A percentile compares a stretch with the other conserved stretches of the same genome.
These are phyloP conservation scores for Carex littledalei DNA, from an alignment of 176 grass and related monocot genomes.

Conservation along the genomic window DNA sequence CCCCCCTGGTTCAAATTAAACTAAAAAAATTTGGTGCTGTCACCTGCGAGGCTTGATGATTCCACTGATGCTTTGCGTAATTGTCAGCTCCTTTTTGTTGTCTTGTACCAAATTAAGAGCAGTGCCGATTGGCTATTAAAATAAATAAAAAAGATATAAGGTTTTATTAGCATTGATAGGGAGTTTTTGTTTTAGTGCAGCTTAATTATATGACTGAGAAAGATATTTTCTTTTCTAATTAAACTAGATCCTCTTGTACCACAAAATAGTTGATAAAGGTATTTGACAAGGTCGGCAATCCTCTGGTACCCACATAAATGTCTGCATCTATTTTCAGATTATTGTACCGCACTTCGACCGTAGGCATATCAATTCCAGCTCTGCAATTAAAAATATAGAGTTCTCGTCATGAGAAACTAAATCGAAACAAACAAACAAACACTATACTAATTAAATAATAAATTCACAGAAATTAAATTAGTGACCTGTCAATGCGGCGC, in stretches of 20 bases:
- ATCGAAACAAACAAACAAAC: not conserved
- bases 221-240: not conserved
- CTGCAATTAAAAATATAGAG: not conserved
- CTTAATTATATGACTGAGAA: not conserved
- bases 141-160: not conserved
- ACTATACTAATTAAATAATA: not conserved
- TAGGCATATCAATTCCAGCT: slow-evolving; percentile 58
- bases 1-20: not conserved
- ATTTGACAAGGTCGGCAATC: slow-evolving; percentile 53
- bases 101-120: not conserved
- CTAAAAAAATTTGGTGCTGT: slow-evolving; percentile 4
- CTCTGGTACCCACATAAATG: slow-evolving; percentile 55
- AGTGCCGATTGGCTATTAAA: not conserved
- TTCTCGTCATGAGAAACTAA: not conserved
- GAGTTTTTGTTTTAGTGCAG: not conserved
- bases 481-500: slow-evolving; percentile 36
- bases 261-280: slow-evolving; percentile 50
- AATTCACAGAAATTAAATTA: not conserved
- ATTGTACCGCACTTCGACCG: slow-evolving; percentile 62
- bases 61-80: slow-evolving; percentile 30
- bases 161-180: not conserved
- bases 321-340: slow-evolving; percentile 54
- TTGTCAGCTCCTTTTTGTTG: slow-evolving; percentile 16
- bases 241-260: slow-evolving; percentile 24
- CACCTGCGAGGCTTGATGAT: slow-evolving; percentile 4